Percentiles rank a stretch among this genome's conserved stretches.
Conservation (phyloP, 1,284 basidiomycete species). For the Ganoderma boninense region DNA sequence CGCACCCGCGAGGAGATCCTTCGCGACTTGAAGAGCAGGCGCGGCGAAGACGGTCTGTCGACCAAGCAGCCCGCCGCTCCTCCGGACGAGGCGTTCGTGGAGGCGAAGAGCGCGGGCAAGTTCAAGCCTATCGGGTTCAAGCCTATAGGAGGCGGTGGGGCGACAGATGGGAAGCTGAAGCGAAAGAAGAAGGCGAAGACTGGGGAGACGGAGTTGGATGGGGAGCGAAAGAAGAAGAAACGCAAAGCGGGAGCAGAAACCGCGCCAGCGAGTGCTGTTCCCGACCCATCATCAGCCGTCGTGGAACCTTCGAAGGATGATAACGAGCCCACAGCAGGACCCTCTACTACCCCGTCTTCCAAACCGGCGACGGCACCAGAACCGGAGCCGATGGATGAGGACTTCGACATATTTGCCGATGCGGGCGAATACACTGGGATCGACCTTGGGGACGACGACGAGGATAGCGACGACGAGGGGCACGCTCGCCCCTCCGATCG, state of each 20-base stretch:
- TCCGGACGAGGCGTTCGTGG: constrained; percentile 49
- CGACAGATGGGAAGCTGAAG: constrained; percentile 39
- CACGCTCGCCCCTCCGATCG: not conserved
- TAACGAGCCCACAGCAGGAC: constrained; percentile 12
- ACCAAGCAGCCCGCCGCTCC: constrained; percentile 23
- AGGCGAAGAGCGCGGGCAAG: constrained; percentile 70
- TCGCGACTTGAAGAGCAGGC: constrained; percentile 74
- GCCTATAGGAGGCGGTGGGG: constrained; percentile 53
- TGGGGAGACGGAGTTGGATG: constrained; percentile 34
- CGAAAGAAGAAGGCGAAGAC: constrained; percentile 44
- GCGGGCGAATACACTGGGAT: constrained; percentile 86
- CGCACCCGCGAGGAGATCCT: constrained; percentile 79
- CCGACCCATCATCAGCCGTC: constrained; percentile 49
- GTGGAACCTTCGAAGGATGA: constrained; percentile 35
- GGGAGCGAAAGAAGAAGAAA: constrained; percentile 46
- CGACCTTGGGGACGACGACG: constrained; percentile 66
- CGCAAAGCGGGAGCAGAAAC: constrained; percentile 43
- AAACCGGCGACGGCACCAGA: constrained; percentile 23
- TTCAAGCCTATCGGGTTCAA: no score
- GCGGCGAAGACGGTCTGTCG: constrained; percentile 41
- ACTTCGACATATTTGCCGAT: constrained; percentile 86
- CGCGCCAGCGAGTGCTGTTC: not conserved
- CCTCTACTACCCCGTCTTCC: constrained; percentile 29
- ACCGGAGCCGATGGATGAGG: constrained; percentile 52
- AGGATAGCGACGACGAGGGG: constrained; percentile 29